Evolutionary conservation across 2,329 filamentous ascomycete species (phyloP).

Genomic region (Botrytis galanthina): DNA sequence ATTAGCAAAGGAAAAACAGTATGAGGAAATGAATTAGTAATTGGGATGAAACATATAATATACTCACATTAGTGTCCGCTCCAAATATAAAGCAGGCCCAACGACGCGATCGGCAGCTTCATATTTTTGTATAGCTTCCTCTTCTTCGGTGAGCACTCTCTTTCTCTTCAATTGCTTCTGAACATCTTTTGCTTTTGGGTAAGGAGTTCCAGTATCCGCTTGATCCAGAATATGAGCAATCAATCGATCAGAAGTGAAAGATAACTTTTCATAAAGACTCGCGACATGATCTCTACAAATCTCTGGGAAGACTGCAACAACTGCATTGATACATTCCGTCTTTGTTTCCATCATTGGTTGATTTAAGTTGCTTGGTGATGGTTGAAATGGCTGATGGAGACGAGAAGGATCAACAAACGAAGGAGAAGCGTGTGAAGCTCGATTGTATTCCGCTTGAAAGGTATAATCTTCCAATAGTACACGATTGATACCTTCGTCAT

Average conservation of each 20-base stretch:
- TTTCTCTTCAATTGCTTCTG: slow-evolving; percentile 40
- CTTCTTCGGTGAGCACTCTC: slow-evolving; percentile 39
- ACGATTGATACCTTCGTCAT: slow-evolving; percentile 11
- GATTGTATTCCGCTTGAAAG: neutral
- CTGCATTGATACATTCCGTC: slow-evolving; percentile 37
- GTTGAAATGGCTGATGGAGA: neutral
- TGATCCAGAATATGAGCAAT: slow-evolving; percentile 43
- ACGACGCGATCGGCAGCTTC: slow-evolving; percentile 34
- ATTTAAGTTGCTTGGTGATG: neutral
- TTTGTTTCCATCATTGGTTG: slow-evolving; percentile 18
- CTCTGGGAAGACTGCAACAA: slow-evolving; percentile 48
- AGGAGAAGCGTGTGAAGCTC: neutral
- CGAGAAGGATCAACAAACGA: neutral
- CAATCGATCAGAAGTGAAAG: slow-evolving; percentile 32
- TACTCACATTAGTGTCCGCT: slow-evolving; percentile 22
- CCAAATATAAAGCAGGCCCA: slow-evolving; percentile 13
- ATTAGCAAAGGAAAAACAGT: slow-evolving; percentile 27
- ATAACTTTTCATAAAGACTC: slow-evolving; percentile 39
- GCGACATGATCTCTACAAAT: slow-evolving; percentile 45
- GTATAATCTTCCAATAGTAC: slow-evolving; percentile 1
- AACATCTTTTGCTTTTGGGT: slow-evolving; percentile 45
- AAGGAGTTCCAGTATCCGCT: slow-evolving; percentile 41
- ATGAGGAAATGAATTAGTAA: neutral
- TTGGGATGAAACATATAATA: neutral
- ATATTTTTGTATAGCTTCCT: slow-evolving; percentile 40